phyloP scores from a whole-genome alignment of 495 filamentous ascomycete genomes.

The Thermothielavioides terrestris region DNA sequence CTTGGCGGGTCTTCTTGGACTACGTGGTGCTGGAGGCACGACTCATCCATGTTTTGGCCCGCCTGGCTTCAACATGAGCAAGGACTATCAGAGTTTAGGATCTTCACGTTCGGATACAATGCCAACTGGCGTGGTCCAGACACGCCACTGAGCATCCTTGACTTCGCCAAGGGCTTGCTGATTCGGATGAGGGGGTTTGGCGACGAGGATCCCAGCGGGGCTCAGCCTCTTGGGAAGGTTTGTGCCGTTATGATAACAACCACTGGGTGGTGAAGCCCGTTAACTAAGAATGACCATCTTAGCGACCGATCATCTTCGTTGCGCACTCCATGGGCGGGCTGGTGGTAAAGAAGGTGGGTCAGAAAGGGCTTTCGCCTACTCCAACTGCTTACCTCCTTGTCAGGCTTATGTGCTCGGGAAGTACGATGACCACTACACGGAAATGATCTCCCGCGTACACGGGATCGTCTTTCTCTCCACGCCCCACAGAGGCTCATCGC shows the following conservation, averaged over 20 bases:
- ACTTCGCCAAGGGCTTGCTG: not conserved
- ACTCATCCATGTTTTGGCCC: not conserved
- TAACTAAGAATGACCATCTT: not conserved
- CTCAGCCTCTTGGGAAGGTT: not conserved
- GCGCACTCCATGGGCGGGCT: constrained; percentile 1
- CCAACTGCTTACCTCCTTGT: not conserved
- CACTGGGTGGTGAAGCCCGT: not conserved
- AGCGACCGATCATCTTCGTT: not conserved
- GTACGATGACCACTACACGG: not conserved
- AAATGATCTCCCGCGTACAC: not conserved
- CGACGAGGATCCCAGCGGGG: not conserved
- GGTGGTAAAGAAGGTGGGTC: not conserved
- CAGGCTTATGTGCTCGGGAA: not conserved
- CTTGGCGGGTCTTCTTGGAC: not conserved
- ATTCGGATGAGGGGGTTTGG: not conserved
- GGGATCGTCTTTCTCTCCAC: not conserved
- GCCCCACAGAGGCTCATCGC: not conserved
- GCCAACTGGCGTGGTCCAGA: not conserved
- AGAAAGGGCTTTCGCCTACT: not conserved
- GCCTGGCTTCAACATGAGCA: not conserved
- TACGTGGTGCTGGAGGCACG: not conserved
- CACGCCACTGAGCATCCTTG: not conserved
- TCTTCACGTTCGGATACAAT: not conserved
- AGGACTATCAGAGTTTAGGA: not conserved
- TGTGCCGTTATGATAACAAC: not conserved